phyloP scores from a whole-genome alignment of 2,329 filamentous ascomycete genomes.

The Lachnum nothofagi region DNA sequence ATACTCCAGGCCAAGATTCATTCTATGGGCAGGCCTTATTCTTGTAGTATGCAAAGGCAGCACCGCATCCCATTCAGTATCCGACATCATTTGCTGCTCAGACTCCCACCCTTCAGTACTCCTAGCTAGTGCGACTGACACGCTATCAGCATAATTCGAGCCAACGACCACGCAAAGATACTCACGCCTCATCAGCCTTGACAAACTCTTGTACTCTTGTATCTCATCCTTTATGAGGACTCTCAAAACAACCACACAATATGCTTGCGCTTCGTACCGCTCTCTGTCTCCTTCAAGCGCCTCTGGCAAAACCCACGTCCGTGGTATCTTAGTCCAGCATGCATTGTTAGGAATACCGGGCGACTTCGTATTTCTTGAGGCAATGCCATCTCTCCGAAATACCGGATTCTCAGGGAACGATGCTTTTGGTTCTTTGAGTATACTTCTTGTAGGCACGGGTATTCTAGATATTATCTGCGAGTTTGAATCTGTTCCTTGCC shows the following conservation, averaged over 20 bases:
- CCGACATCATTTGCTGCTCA: background rate
- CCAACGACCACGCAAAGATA: background rate
- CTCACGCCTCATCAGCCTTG: background rate
- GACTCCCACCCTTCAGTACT: background rate
- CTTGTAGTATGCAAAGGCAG: background rate
- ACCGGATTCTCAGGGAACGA: conserved; percentile 81
- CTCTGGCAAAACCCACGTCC: conserved; percentile 79
- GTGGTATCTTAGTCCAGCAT: conserved; percentile 86
- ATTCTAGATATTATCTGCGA: background rate
- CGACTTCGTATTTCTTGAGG: conserved; percentile 78
- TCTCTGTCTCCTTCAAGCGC: conserved; percentile 77
- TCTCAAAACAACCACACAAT: conserved; percentile 84
- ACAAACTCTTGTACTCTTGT: conserved; percentile 54
- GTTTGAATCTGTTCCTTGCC: too few species aligned
- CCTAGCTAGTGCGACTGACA: background rate
- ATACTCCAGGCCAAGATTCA: too few species aligned
- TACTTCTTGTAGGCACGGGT: background rate
- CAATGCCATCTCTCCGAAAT: conserved; percentile 77
- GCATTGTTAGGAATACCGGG: conserved; percentile 70
- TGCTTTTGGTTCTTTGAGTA: conserved; percentile 27
- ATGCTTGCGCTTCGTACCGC: conserved; percentile 77
- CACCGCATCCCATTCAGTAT: background rate
- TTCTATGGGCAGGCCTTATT: too few species aligned
- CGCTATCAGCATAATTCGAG: background rate
- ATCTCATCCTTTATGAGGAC: conserved; percentile 84